Base-by-base conservation (phyloP, 1,284 basidiomycete species). In the Vanrija sp. region DNA sequence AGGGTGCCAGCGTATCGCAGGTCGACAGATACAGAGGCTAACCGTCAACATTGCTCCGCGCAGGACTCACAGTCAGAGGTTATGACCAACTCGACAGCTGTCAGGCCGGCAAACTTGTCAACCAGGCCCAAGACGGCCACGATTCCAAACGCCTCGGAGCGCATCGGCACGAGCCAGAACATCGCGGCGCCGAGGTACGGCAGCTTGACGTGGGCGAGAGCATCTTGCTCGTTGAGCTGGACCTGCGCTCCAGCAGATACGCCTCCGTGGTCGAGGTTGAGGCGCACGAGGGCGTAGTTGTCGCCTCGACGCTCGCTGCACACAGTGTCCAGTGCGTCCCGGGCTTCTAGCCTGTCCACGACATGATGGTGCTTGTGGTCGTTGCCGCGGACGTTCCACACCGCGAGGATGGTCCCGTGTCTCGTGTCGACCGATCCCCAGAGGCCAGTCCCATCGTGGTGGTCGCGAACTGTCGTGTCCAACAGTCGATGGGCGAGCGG, bases 41-140 rank as follows among this genome's bases (percentile, higher is more conserved):
- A 2, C 15, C 4, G 31, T 39, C n/a, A 39, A n/a, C n/a, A 19
- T 3, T 39, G n/a, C 5, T 6, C 18, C n/a, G n/a, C 6, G 12
- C 12, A 39, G 9, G n/a, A 38, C 38, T 39, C 19, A 39, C 38
- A 18, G n/a, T 20, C 38, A 3, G 38, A 18, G n/a, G 15, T 35
- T 7, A 7, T 35, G 15, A 7, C 7, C 8, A 10, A 18, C 38
- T 19, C n/a, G 16, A 65, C 42, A 10, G 57, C 62, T 14, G 57
- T 61, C 7, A 68, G 45, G 9, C 54, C 47, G 1, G 61, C 63
- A 39, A 61, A 55, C 57, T 66, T 65, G 42, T 66, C 64, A 20
- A 62, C 38, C 54, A 62, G 56, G 20, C 66, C 66, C 15, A 68
- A 27, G 3, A 62, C 42, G 5, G 63, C 64, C 3, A 64, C 31